Evolutionary conservation across 805 yeast genomes (phyloP).

Genomic region (Cephaloascus fragrans): DNA sequence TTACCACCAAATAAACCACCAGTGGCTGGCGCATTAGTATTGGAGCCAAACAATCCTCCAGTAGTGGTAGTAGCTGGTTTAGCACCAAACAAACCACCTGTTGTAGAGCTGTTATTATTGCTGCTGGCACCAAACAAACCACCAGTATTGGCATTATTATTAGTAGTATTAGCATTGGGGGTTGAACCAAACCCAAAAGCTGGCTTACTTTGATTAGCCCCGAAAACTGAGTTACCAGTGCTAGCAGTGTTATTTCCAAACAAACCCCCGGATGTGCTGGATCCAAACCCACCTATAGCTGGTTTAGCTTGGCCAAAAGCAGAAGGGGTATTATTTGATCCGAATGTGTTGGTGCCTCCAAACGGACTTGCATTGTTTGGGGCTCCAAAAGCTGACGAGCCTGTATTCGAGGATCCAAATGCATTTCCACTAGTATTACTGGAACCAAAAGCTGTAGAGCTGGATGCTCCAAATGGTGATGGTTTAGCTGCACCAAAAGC

Average conservation of each 20-base stretch:
- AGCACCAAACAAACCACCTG: conserved; percentile 12
- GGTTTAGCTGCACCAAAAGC: conserved; percentile 16
- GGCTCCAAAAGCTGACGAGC: conserved; percentile 13
- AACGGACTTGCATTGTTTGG: conserved; percentile 8
- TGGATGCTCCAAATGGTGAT: conserved; percentile 32
- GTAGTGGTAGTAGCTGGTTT: conserved; percentile 9
- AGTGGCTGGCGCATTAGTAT: conserved; percentile 6
- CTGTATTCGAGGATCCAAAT: conserved; percentile 2
- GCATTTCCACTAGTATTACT: conserved; percentile 11
- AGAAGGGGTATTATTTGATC: conserved; percentile 4
- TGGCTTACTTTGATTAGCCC: conserved; percentile 7
- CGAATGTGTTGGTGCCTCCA: conserved; percentile 14
- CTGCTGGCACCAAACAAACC: conserved; percentile 11
- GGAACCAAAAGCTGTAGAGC: conserved; percentile 21
- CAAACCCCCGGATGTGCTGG: conserved; percentile 4
- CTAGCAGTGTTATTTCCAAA: conserved; percentile 11
- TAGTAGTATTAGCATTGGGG: background rate
- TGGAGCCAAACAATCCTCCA: conserved; percentile 16
- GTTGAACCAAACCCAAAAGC: conserved; percentile 18
- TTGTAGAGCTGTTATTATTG: conserved; percentile 8
- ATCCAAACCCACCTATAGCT: conserved; percentile 8
- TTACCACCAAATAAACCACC: conserved; percentile 23
- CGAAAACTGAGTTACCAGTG: conserved; percentile 13
- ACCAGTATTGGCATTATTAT: conserved; percentile 2
- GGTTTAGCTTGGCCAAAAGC: conserved; percentile 5